Conservation (phyloP, 2,329 filamentous ascomycete genomes). For the Beauveria brongniartii region DNA sequence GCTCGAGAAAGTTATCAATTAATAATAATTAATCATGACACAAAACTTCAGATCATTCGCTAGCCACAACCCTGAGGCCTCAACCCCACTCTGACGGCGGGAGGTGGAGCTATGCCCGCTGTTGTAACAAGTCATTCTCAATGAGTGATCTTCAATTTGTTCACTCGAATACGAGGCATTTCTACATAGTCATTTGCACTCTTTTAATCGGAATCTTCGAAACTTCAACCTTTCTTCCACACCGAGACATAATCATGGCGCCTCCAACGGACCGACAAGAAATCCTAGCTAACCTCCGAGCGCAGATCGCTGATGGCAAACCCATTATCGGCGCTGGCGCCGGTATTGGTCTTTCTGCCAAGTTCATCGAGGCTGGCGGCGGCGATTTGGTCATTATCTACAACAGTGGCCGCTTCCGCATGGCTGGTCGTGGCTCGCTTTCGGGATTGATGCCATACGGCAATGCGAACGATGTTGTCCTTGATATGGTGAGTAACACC, state of each 20-base stretch:
- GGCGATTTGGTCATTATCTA: conserved; percentile 65
- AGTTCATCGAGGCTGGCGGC: conserved; percentile 60
- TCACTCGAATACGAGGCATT: not conserved
- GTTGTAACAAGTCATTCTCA: not conserved
- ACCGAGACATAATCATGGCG: conserved; percentile 32
- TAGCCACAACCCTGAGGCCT: not conserved
- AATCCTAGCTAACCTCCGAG: conserved; percentile 46
- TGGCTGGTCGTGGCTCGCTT: conserved; percentile 62
- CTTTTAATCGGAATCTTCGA: not conserved
- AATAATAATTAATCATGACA: not conserved
- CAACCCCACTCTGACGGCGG: conserved; percentile 6
- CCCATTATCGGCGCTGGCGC: conserved; percentile 63
- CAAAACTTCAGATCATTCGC: not conserved
- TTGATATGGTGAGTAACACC: conserved; percentile 49
- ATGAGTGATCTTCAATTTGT: not conserved
- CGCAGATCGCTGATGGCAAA: conserved; percentile 44
- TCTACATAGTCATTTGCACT: not conserved
- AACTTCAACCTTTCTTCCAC: not conserved
- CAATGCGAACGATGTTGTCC: conserved; percentile 60
- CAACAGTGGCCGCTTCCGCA: conserved; percentile 64
- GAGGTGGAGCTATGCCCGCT: not conserved
- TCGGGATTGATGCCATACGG: conserved; percentile 65
- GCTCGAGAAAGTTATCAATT: not conserved
- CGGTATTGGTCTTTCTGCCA: conserved; percentile 62
- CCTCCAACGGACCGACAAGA: conserved; percentile 48